These are phyloP conservation scores for Penicillium coprophilum DNA, from an alignment of 495 filamentous ascomycete genomes.

Conservation along the genomic window DNA sequence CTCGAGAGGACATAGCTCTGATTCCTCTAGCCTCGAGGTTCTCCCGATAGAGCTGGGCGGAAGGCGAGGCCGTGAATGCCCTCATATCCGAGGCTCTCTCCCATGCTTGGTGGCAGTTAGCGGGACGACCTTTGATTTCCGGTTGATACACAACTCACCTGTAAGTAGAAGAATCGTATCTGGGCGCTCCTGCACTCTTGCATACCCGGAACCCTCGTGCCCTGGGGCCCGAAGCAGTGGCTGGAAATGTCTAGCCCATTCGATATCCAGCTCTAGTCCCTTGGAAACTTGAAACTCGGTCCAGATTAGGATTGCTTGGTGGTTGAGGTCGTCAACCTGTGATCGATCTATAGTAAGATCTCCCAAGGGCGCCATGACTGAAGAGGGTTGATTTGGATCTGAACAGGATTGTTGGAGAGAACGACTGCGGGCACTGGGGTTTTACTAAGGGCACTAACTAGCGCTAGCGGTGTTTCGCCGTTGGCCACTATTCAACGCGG, in stretches of 20 bases:
- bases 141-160: constrained; percentile 3
- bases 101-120: constrained; percentile 11
- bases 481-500: constrained; percentile 1
- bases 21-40: constrained; percentile 4
- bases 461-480: background rate
- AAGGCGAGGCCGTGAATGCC: constrained; percentile 15
- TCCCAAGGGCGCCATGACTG: background rate
- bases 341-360: constrained; percentile 1
- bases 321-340: constrained; percentile 4
- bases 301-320: constrained; percentile 5
- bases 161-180: constrained; percentile 14
- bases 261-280: constrained; percentile 1
- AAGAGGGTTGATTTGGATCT: constrained; percentile 2
- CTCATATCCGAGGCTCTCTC: constrained; percentile 5
- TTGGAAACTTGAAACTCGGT: constrained; percentile 6
- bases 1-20: background rate
- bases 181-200: constrained; percentile 4
- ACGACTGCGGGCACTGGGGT: constrained; percentile 4
- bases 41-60: constrained; percentile 16
- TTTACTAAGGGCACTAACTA: constrained; percentile 5
- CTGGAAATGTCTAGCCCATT: constrained; percentile 13
- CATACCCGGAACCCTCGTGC: constrained; percentile 13
- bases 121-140: background rate
- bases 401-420: constrained; percentile 3
- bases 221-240: constrained; percentile 12